Percentiles rank a stretch among this genome's conserved stretches.
These are phyloP conservation scores for Gloeostereum incarnatum DNA, from an alignment of 768 basidiomycete genomes.

Conservation along the genomic window DNA sequence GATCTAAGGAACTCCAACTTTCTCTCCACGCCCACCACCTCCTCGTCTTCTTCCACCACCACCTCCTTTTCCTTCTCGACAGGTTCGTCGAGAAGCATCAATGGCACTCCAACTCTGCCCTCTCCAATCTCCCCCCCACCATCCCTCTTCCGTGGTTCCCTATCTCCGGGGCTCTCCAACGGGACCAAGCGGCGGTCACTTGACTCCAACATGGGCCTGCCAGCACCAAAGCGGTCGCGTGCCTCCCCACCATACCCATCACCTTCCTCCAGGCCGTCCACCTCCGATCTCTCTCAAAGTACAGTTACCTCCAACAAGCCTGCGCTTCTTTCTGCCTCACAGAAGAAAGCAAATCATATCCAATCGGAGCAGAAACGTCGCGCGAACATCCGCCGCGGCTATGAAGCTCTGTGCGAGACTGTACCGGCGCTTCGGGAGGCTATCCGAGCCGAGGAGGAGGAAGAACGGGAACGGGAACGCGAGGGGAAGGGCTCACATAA, in stretches of 20 bases:
- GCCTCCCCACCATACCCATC: constrained; percentile 9
- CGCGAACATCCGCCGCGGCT: constrained; percentile 83
- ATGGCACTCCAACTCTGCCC: constrained; percentile 16
- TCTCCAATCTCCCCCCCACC: constrained; percentile 9
- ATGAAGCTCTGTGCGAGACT: constrained; percentile 78
- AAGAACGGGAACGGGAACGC: constrained; percentile 14
- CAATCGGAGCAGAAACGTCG: constrained; percentile 91
- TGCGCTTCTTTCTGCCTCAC: constrained; percentile 63
- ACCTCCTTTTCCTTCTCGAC: neutral
- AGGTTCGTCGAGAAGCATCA: constrained; percentile 6
- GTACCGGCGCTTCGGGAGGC: constrained; percentile 80
- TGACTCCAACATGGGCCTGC: constrained; percentile 7
- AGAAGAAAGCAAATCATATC: constrained; percentile 93
- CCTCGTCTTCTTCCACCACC: constrained; percentile 12
- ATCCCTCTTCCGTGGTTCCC: constrained; percentile 11
- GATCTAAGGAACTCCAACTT: constrained; percentile 11
- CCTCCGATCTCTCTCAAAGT: constrained; percentile 6
- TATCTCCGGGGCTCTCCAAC: constrained; percentile 5
- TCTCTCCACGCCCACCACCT: constrained; percentile 12
- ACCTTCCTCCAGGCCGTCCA: constrained; percentile 8
- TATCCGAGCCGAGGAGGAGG: constrained; percentile 67
- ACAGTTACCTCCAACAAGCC: constrained; percentile 21
- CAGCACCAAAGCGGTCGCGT: constrained; percentile 23
- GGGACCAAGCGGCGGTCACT: neutral
- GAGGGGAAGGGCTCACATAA: constrained; percentile 13